These are phyloP conservation scores for Hypoxylon sp. DNA, from an alignment of 2,329 filamentous ascomycete species.

Conservation along the genomic window DNA sequence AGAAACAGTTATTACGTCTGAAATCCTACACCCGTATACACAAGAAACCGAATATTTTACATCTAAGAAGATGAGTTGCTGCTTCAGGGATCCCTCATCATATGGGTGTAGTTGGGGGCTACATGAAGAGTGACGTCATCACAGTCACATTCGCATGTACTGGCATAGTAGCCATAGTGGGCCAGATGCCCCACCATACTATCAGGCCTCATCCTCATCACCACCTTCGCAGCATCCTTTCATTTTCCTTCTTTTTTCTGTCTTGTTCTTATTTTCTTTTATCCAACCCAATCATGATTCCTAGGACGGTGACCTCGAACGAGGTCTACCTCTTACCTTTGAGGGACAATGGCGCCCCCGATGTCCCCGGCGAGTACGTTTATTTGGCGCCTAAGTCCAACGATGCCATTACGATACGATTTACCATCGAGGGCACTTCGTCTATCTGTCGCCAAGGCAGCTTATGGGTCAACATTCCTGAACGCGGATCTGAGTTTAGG, in stretches of 20 bases:
- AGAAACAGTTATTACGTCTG: not conserved
- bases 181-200: not conserved
- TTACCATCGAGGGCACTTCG: slow-evolving; percentile 93
- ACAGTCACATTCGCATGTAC: not conserved
- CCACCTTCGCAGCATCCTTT: not conserved
- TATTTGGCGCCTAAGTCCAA: slow-evolving; percentile 84
- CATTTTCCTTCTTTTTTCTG: not conserved
- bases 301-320: slow-evolving; percentile 74
- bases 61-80: not conserved
- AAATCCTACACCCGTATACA: not conserved
- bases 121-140: slow-evolving; percentile 2
- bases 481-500: slow-evolving; percentile 80
- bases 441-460: slow-evolving; percentile 96
- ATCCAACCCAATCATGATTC: slow-evolving; percentile 62
- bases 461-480: slow-evolving; percentile 96
- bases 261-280: not conserved
- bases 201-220: not conserved
- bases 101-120: not conserved
- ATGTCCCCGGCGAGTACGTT: slow-evolving; percentile 90
- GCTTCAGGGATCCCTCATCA: not conserved
- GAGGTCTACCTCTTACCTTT: slow-evolving; percentile 91
- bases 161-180: not conserved
- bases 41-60: not conserved
- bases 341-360: slow-evolving; percentile 92
- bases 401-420: slow-evolving; percentile 84